These are phyloP conservation scores for Penicillium parvum DNA, from an alignment of 495 filamentous ascomycete genomes.

Conservation along the genomic window DNA sequence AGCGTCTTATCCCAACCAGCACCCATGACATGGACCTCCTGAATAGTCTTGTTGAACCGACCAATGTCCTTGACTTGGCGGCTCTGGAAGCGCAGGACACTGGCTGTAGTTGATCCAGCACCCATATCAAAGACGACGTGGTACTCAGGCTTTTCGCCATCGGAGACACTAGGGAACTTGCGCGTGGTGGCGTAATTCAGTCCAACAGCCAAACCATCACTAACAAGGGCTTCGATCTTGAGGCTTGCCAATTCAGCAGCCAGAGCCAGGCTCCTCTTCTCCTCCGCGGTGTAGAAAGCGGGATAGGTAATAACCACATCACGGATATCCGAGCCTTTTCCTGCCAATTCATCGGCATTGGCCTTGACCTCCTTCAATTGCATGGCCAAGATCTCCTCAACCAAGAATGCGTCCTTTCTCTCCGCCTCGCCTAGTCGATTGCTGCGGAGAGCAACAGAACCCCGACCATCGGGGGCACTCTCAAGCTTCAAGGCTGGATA, in stretches of 20 bases:
- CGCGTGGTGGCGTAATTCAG: slow-evolving; percentile 91
- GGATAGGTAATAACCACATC: slow-evolving; percentile 89
- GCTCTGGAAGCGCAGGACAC: slow-evolving; percentile 84
- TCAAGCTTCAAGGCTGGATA: slow-evolving; percentile 61
- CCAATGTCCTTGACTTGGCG: slow-evolving; percentile 87
- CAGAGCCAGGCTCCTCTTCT: slow-evolving; percentile 74
- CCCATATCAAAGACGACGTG: slow-evolving; percentile 98
- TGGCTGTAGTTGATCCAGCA: slow-evolving; percentile 95
- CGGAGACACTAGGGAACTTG: slow-evolving; percentile 77
- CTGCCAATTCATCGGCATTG: slow-evolving; percentile 83
- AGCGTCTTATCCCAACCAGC: slow-evolving; percentile 84
- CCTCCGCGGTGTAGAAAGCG: slow-evolving; percentile 83
- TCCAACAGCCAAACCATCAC: slow-evolving; percentile 88
- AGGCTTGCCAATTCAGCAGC: slow-evolving; percentile 85
- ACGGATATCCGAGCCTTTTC: slow-evolving; percentile 66
- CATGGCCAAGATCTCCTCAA: slow-evolving; percentile 97
- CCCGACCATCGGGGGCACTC: slow-evolving; percentile 48
- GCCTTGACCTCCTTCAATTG: slow-evolving; percentile 81
- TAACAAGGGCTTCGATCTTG: slow-evolving; percentile 77
- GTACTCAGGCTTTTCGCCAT: slow-evolving; percentile 84
- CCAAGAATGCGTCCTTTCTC: slow-evolving; percentile 65
- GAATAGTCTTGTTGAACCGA: slow-evolving; percentile 92
- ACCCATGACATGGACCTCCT: slow-evolving; percentile 85
- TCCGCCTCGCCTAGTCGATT: slow-evolving; percentile 59
- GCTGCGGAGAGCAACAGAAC: slow-evolving; percentile 74